Conservation (phyloP, 2,329 filamentous ascomycete species). For the Elsinoe fawcettii region DNA sequence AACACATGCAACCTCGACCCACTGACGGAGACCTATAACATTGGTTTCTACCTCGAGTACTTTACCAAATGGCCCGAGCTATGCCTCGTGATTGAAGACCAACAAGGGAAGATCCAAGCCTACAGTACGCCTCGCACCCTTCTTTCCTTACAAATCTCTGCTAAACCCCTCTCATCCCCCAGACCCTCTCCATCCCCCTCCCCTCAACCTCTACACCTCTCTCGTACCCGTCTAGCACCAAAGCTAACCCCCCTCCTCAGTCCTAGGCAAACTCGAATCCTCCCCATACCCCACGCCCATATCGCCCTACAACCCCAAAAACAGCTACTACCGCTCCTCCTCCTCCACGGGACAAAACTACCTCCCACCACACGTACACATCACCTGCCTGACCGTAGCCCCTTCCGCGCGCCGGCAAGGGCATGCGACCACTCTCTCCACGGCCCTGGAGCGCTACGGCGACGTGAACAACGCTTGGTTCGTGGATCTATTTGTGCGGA, state of each 20-base stretch:
- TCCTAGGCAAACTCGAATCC: slow-evolving; percentile 94
- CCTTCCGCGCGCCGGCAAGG: slow-evolving; percentile 78
- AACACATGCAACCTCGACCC: slow-evolving; percentile 94
- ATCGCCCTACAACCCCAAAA: slow-evolving; percentile 57
- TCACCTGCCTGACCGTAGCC: slow-evolving; percentile 88
- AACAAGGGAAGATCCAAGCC: slow-evolving; percentile 79
- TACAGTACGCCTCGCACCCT: too few species aligned
- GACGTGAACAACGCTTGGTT: slow-evolving; percentile 86
- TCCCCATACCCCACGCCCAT: slow-evolving; percentile 64
- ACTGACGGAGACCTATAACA: slow-evolving; percentile 94
- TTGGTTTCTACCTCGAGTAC: slow-evolving; percentile 93
- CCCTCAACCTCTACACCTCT: too few species aligned
- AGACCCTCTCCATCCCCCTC: not conserved
- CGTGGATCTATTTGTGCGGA: slow-evolving; percentile 86
- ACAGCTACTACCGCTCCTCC: slow-evolving; percentile 26
- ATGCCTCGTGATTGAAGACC: slow-evolving; percentile 85
- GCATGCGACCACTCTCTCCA: slow-evolving; percentile 74
- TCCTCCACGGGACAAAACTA: slow-evolving; percentile 54
- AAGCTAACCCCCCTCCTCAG: too few species aligned
- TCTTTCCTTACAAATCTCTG: too few species aligned
- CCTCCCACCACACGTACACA: slow-evolving; percentile 98
- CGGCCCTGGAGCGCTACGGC: slow-evolving; percentile 72
- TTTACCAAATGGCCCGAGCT: slow-evolving; percentile 91
- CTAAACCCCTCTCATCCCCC: not conserved
- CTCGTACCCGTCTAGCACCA: too few species aligned